A percentile compares a stretch with the other conserved stretches of the same genome.
These are phyloP conservation scores for Hyphopichia buzzinii DNA, from an alignment of 1,139 yeast species.

Conservation along the genomic window DNA sequence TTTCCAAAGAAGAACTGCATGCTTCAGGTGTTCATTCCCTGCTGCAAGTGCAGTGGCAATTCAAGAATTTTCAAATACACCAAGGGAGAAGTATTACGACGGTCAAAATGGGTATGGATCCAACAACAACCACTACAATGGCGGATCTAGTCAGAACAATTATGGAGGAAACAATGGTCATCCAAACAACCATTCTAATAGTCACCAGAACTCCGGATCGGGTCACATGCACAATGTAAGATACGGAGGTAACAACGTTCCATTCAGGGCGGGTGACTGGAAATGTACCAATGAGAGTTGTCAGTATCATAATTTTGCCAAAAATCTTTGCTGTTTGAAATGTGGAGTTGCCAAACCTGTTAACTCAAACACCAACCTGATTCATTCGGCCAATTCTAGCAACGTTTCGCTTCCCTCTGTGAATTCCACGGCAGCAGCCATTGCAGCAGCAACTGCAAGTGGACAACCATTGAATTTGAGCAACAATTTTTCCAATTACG, in stretches of 20 bases:
- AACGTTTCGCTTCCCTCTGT: constrained; percentile 28
- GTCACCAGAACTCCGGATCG: constrained; percentile 15
- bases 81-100: constrained; percentile 4
- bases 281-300: constrained; percentile 79
- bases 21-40: constrained; percentile 90
- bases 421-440: constrained; percentile 49
- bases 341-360: constrained; percentile 79
- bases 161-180: constrained; percentile 14
- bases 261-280: constrained; percentile 98
- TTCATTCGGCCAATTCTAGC: constrained; percentile 7
- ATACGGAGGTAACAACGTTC: constrained; percentile 49
- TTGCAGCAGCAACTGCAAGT: constrained; percentile 54
- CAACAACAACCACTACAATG: background rate
- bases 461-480: constrained; percentile 45
- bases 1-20: constrained; percentile 91
- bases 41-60: constrained; percentile 69
- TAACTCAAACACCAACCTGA: constrained; percentile 28
- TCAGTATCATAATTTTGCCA: constrained; percentile 90
- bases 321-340: constrained; percentile 79
- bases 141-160: constrained; percentile 8
- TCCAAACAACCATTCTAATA: constrained; percentile 13
- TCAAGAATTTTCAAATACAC: constrained; percentile 38
- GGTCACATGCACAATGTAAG: constrained; percentile 5
- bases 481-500: constrained; percentile 23
- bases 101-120: background rate